Evolutionary conservation across 2,329 filamentous ascomycete genomes (phyloP).

Genomic region (Fusarium torreyae): DNA sequence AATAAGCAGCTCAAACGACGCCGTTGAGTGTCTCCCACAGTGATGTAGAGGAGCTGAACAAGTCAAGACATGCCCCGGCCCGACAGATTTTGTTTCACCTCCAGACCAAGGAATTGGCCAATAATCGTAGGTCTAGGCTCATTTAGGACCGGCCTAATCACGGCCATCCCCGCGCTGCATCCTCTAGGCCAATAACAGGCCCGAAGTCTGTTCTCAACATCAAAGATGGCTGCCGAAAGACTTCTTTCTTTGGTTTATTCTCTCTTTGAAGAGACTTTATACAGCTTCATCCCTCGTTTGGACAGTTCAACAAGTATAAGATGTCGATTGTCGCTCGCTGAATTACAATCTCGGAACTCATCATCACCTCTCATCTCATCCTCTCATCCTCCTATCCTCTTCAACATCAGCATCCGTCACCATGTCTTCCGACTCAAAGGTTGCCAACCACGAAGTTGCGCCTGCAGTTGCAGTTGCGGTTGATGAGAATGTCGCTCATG

Average conservation of each 20-base stretch:
- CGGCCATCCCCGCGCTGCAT: conserved; percentile 12
- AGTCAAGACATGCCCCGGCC: not conserved
- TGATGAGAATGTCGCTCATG: conserved; percentile 37
- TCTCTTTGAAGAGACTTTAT: not conserved
- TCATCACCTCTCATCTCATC: conserved; percentile 1
- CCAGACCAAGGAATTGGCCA: not conserved
- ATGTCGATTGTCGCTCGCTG: conserved; percentile 10
- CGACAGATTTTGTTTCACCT: not conserved
- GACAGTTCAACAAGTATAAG: conserved; percentile 17
- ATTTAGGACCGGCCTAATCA: conserved; percentile 19
- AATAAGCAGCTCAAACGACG: not conserved
- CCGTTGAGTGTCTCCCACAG: not conserved
- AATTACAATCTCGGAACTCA: conserved; percentile 1
- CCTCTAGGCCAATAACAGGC: not conserved
- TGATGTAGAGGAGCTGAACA: not conserved
- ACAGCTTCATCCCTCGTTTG: conserved; percentile 17
- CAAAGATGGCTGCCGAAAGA: not conserved
- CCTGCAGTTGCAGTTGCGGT: conserved; percentile 22
- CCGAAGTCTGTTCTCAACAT: not conserved
- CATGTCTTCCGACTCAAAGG: conserved; percentile 35
- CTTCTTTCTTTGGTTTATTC: not conserved
- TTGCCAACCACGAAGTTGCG: conserved; percentile 26
- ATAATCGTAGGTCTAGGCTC: not conserved
- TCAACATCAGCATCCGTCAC: not conserved
- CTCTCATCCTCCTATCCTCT: not conserved